Conservation (phyloP, 129 eudicot species). For the Kitagawia praeruptora region DNA sequence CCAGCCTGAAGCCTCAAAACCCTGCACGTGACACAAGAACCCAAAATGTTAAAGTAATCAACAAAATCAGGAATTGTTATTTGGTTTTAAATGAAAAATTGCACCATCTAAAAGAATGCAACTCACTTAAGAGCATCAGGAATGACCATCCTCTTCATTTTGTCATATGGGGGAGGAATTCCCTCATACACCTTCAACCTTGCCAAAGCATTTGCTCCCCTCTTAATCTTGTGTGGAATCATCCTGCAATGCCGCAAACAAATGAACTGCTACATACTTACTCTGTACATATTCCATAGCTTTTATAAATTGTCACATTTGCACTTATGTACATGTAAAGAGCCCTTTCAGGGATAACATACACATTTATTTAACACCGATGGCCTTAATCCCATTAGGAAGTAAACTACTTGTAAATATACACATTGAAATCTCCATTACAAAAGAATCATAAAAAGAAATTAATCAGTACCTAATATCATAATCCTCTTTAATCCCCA, state of each 20-base stretch:
- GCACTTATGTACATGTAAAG: no score
- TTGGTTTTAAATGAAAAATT: no score
- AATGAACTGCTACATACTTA: no score
- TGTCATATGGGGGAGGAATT: slow-evolving; percentile 86
- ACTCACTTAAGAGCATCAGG: slow-evolving; percentile 91
- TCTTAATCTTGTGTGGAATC: slow-evolving; percentile 10
- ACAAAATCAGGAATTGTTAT: neutral
- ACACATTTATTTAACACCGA: neutral
- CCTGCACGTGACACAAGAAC: slow-evolving; percentile 17
- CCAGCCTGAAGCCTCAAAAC: slow-evolving; percentile 94
- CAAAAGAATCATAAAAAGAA: no score
- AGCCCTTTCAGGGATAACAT: no score
- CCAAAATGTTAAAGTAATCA: neutral
- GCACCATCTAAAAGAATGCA: neutral
- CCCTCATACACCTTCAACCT: slow-evolving; percentile 16
- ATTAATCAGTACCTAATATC: no score
- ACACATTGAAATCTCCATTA: no score
- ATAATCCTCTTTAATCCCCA: no score
- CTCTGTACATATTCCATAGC: neutral
- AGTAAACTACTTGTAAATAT: no score
- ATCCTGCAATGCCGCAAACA: neutral
- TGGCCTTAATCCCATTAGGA: no score
- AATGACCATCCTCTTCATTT: slow-evolving; percentile 81
- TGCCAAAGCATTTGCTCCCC: slow-evolving; percentile 1
- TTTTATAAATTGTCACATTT: no score